phyloP scores from a whole-genome alignment of 1,139 yeast species.

The Hansenula sp. region DNA sequence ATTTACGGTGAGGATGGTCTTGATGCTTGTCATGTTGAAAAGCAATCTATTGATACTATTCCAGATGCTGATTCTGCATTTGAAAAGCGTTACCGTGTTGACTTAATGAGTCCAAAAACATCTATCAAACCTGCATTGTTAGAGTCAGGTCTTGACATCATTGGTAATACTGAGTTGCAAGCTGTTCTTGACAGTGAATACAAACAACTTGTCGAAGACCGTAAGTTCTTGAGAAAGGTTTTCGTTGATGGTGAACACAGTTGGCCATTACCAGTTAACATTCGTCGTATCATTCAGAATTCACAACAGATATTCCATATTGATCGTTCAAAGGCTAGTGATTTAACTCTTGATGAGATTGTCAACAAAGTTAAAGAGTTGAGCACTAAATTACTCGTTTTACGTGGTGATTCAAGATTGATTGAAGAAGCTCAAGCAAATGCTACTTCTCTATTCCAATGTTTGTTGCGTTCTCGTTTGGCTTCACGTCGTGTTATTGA shows the following conservation, averaged over 20 bases:
- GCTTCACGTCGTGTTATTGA: constrained; percentile 89
- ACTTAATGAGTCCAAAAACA: constrained; percentile 67
- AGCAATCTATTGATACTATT: constrained; percentile 93
- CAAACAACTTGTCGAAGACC: constrained; percentile 69
- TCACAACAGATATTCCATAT: constrained; percentile 96
- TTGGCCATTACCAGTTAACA: constrained; percentile 97
- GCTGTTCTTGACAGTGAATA: constrained; percentile 79
- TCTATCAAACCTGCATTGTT: constrained; percentile 67
- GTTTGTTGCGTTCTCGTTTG: constrained; percentile 86
- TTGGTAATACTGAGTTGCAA: constrained; percentile 87
- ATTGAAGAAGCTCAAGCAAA: constrained; percentile 85
- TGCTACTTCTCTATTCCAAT: constrained; percentile 87
- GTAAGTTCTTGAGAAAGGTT: constrained; percentile 74
- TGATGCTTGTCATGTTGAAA: constrained; percentile 97
- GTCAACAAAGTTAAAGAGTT: constrained; percentile 69
- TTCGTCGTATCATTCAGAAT: constrained; percentile 94
- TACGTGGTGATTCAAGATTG: constrained; percentile 77
- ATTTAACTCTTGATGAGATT: constrained; percentile 79
- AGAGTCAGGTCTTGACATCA: constrained; percentile 86
- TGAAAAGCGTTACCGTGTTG: constrained; percentile 81
- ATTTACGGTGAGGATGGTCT: constrained; percentile 99
- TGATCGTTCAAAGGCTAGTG: constrained; percentile 87
- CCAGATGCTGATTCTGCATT: constrained; percentile 88
- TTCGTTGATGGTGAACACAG: constrained; percentile 92
- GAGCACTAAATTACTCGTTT: constrained; percentile 63